A percentile compares a stretch with the other conserved stretches of the same genome.
phyloP scores from a whole-genome alignment of 202 grass and related monocot species.

The Schoenoplectus tabernaemontani region DNA sequence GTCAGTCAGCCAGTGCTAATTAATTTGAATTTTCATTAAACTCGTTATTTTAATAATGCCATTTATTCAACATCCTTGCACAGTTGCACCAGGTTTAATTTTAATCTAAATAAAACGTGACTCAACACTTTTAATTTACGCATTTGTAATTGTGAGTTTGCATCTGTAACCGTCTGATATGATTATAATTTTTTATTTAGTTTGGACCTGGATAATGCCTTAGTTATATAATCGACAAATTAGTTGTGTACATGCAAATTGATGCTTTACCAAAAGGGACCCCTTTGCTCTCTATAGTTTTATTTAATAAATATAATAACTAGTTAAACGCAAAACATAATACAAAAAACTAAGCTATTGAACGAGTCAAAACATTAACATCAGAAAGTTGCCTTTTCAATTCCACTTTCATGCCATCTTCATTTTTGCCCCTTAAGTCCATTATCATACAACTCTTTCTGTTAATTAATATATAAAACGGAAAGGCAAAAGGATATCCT shows the following conservation, averaged over 20 bases:
- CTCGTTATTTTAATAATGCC: no score
- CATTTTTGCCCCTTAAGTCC: not conserved
- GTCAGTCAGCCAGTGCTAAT: no score
- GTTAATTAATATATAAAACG: not conserved
- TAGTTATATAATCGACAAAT: not conserved
- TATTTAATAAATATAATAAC: not conserved
- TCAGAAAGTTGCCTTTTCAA: not conserved
- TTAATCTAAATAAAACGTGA: not conserved
- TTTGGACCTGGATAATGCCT: not conserved
- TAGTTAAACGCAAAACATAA: not conserved
- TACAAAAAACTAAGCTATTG: not conserved
- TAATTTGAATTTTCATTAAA: no score
- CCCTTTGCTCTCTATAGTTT: no score
- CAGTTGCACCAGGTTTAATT: not conserved
- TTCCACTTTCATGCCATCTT: not conserved
- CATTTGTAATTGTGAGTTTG: not conserved
- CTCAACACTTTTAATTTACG: not conserved
- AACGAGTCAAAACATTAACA: constrained; percentile 18
- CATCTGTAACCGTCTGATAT: not conserved
- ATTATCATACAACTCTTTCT: not conserved
- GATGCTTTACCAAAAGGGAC: not conserved
- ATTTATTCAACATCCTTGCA: no score
- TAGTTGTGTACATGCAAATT: not conserved
- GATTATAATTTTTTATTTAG: not conserved
- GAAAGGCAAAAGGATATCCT: not conserved